Conservation (phyloP, 2,329 filamentous ascomycete species). For the Aureobasidium sp. region DNA sequence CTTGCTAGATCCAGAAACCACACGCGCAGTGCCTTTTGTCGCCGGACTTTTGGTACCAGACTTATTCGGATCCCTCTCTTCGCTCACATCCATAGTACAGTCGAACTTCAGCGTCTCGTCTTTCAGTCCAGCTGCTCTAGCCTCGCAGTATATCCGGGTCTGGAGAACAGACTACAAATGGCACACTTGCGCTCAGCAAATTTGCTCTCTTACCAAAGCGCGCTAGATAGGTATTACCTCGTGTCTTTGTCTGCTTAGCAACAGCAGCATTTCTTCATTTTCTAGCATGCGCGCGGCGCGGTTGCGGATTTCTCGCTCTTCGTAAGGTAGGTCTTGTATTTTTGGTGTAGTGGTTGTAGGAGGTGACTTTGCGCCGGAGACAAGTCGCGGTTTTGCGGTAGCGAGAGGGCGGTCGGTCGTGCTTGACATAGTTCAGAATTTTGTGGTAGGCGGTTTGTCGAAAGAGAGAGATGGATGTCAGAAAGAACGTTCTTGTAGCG, state of each 20-base stretch:
- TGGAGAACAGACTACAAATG: conserved; percentile 4
- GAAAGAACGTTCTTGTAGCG: not conserved
- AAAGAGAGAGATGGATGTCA: not conserved
- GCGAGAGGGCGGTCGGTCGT: not conserved
- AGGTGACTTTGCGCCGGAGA: not conserved
- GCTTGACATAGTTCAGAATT: not conserved
- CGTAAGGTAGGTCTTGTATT: not conserved
- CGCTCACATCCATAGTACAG: conserved; percentile 4
- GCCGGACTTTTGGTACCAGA: not conserved
- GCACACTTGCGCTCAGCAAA: not conserved
- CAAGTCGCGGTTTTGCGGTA: not conserved
- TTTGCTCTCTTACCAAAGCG: not conserved
- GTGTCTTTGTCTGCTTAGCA: conserved; percentile 1
- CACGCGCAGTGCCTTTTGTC: not conserved
- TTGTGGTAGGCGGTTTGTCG: not conserved
- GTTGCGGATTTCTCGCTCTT: not conserved
- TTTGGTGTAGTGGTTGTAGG: not conserved
- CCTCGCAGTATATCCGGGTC: conserved; percentile 1
- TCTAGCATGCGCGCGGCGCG: not conserved
- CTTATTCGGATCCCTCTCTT: not conserved
- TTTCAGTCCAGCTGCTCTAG: not conserved
- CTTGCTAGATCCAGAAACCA: not conserved
- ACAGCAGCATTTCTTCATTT: not conserved
- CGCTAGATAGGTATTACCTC: not conserved
- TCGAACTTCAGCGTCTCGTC: not conserved